Evolutionary conservation across 345 rosid species (phyloP).

Genomic region (Pseudoturritis turrita): DNA sequence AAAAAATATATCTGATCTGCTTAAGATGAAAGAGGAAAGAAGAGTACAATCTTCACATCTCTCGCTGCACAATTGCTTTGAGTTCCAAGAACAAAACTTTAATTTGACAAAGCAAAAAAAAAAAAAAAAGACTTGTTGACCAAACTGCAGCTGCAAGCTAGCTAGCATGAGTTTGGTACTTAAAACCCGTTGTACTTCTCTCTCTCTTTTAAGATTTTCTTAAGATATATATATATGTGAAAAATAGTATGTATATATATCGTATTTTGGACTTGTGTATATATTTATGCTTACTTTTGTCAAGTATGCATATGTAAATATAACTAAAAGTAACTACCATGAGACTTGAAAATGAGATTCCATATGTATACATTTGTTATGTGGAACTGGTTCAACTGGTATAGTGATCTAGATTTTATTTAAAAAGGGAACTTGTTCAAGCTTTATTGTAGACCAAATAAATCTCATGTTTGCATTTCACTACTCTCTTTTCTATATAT

Average conservation of each 20-base stretch:
- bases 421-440: not conserved
- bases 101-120: not conserved
- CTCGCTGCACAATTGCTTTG: conserved; percentile 15
- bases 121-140: conserved; percentile 25
- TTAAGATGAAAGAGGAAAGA: conserved; percentile 36
- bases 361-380: not conserved
- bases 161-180: conserved; percentile 21
- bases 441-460: not conserved
- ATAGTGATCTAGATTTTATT: not conserved
- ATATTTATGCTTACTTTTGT: not conserved
- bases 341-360: not conserved
- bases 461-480: not conserved
- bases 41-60: conserved; percentile 23
- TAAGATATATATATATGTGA: not conserved
- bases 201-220: conserved; percentile 10
- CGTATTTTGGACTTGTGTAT: not conserved
- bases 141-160: conserved; percentile 26
- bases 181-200: conserved; percentile 12
- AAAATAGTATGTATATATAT: not conserved
- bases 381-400: not conserved
- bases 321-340: conserved; percentile 4
- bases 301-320: not conserved
- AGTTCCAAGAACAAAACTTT: conserved; percentile 29
- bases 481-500: not conserved
- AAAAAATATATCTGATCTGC: conserved; percentile 20